Evolutionary conservation across 2,329 filamentous ascomycete species (phyloP).

Genomic region (Aspergillus novofumigatus): DNA sequence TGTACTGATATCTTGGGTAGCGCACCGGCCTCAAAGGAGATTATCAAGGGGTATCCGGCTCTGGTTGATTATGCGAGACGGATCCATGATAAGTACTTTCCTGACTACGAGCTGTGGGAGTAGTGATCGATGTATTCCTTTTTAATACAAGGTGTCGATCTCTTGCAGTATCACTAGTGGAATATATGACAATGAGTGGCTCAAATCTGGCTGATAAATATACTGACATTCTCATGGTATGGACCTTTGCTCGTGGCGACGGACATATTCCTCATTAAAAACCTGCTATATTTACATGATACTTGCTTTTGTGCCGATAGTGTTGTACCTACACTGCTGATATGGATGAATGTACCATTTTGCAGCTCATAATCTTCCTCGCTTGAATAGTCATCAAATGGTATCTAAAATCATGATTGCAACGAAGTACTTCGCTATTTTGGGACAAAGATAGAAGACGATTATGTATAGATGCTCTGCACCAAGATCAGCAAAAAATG

Average conservation of each 20-base stretch:
- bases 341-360: not conserved
- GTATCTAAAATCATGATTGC: not conserved
- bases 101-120: slow-evolving; percentile 50
- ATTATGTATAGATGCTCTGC: slow-evolving; percentile 34
- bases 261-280: no score
- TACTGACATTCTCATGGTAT: no score
- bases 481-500: not conserved
- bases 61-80: slow-evolving; percentile 54
- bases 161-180: no score
- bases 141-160: not conserved
- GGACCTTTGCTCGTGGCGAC: no score
- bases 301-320: not conserved
- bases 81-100: slow-evolving; percentile 56
- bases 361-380: not conserved
- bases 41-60: slow-evolving; percentile 46
- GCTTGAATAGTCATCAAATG: not conserved
- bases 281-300: not conserved
- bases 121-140: not conserved
- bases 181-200: no score
- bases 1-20: slow-evolving; percentile 28
- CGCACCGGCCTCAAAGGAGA: slow-evolving; percentile 43
- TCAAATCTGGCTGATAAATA: no score
- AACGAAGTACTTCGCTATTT: not conserved
- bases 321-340: not conserved
- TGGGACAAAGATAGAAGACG: not conserved